Conservation (phyloP, 495 filamentous ascomycete species). For the Polyplosphaeria fusca region DNA sequence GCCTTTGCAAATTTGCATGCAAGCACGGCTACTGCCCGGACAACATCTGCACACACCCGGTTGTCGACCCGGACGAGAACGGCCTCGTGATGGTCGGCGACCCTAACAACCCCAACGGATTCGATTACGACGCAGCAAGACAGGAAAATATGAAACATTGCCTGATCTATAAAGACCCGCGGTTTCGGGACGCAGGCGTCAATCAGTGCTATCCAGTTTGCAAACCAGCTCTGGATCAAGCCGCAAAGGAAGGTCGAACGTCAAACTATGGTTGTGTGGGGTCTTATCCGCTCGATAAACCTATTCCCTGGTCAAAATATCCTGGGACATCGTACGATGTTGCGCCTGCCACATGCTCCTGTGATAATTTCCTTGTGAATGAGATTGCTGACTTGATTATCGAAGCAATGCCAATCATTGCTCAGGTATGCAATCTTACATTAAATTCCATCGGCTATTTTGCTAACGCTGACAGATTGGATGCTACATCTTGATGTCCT, state of each 20-base stretch:
- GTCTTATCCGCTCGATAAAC: too few species aligned
- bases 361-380: conserved; percentile 1
- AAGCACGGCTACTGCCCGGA: too few species aligned
- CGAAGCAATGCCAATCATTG: conserved; percentile 2
- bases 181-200: background rate
- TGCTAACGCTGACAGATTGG: conserved; percentile 1
- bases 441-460: background rate
- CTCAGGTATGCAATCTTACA: background rate
- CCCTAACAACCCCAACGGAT: too few species aligned
- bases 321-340: background rate
- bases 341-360: background rate
- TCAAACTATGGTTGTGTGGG: conserved; percentile 6
- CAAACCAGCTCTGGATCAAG: background rate
- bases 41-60: too few species aligned
- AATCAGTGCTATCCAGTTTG: background rate
- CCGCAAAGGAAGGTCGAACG: too few species aligned
- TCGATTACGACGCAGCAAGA: background rate
- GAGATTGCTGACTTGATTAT: background rate
- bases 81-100: too few species aligned
- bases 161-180: background rate
- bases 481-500: background rate
- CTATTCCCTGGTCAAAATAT: background rate
- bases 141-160: background rate
- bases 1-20: too few species aligned
- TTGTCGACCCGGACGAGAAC: too few species aligned